Conservation (phyloP, 805 yeast species). For the Zygosaccharomyces pseudorouxii region DNA sequence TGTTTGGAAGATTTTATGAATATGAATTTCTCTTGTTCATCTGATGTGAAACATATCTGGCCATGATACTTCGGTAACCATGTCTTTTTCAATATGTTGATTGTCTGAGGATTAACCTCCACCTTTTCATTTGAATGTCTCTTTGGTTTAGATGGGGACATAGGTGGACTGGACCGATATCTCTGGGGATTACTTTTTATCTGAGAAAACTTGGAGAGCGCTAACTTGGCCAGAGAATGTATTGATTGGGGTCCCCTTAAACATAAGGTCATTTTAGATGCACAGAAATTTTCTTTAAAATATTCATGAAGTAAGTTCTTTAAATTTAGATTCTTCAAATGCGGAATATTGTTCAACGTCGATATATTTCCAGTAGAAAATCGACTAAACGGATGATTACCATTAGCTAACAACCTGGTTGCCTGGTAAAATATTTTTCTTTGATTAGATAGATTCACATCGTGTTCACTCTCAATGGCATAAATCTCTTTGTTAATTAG, state of each 20-base stretch:
- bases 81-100: slow-evolving; percentile 24
- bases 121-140: neutral
- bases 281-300: slow-evolving; percentile 40
- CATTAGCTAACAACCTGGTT: slow-evolving; percentile 45
- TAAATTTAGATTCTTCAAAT: slow-evolving; percentile 35
- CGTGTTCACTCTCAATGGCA: slow-evolving; percentile 66
- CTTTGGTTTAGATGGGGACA: slow-evolving; percentile 3
- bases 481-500: slow-evolving; percentile 48
- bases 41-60: slow-evolving; percentile 24
- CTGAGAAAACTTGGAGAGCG: slow-evolving; percentile 40
- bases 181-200: slow-evolving; percentile 19
- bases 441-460: slow-evolving; percentile 41
- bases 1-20: slow-evolving; percentile 37
- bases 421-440: slow-evolving; percentile 58
- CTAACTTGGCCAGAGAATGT: slow-evolving; percentile 50
- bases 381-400: slow-evolving; percentile 49
- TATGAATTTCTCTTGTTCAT: slow-evolving; percentile 30
- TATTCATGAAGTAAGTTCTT: slow-evolving; percentile 37
- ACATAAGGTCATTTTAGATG: slow-evolving; percentile 53
- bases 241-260: slow-evolving; percentile 64
- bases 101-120: slow-evolving; percentile 3
- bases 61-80: slow-evolving; percentile 18
- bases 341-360: slow-evolving; percentile 42
- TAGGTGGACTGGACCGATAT: neutral
- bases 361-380: slow-evolving; percentile 61